Base-by-base conservation (phyloP, 306 rosid genomes). In the Fagus crenata region DNA sequence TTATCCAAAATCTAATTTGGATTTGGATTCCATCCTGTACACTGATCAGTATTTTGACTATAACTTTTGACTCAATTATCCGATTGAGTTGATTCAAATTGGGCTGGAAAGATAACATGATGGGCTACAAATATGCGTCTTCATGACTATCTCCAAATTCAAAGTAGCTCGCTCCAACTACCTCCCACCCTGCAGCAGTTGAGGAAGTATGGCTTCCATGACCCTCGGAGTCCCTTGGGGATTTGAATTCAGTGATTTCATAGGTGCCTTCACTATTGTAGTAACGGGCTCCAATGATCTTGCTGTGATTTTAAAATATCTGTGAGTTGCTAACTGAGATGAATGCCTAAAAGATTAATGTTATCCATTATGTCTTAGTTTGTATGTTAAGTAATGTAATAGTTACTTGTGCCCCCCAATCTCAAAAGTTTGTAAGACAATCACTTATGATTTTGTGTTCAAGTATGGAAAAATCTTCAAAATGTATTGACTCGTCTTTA, bases 141-240 rank as follows among this genome's bases (percentile, higher is more conserved):
- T 22, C 0, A 22, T 22, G 28, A 22, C 28, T 22, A 22, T 22
- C 28, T 22, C 28, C 28, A 22, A 22, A 22, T 22, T 22, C 86
- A 22, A 8, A 76, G 81, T 71, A 83, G 67, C 75, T 80, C 4
- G 84, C 49, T 4, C 42, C 72, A 14, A 68, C 61, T 22, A 83
- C 79, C 61, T 79, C 72, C 22, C 81, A 15, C 40, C 86, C 86
- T 4, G 84, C 81, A 14, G 84, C 86, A 5, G 73, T 83, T 2
- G 79, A 83, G 53, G 87, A 80, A 2, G 84, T 76, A 54, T 80
- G 84, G 49, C 54, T 75, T 71, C 84, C 84, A 72, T 83, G 81
- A 8, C 86, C 86, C 13, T 22, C 3, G 53, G 78, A 53, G 76
- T 83, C 87, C 60, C 81, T 67, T 49, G 87, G 84, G 43, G 79